Evolutionary conservation across 306 rosid species (phyloP), one percentile per base, ranked within the genome.

Genomic region (Cicer chorassanicum): DNA sequence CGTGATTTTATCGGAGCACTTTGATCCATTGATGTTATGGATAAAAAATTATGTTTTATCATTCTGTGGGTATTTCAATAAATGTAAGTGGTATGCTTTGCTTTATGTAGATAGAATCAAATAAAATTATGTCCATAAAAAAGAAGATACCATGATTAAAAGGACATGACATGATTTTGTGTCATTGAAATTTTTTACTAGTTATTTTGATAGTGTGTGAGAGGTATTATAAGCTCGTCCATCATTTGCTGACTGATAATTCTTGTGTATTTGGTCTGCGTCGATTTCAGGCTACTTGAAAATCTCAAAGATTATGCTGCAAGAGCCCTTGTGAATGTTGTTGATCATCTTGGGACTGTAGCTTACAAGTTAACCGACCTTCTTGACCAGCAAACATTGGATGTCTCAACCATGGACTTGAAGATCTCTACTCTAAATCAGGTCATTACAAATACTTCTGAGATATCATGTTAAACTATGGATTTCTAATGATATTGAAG

Each of bases 311-410:
- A 92, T 84, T 94, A 94, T 86, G 96, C 95, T 66, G 89, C 88
- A 16, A 89, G 93, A 34, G 97, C 98, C 74, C 91, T 91, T 64
- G 93, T 94, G 29, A 94, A 94, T 78, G 95, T 95, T 13, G 97
- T 93, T 54, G 98, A 91, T 88, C 97, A 93, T 87, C 96, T 93
- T 68, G 98, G 98, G 80, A 93, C 98, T 5, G 98, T 93, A n/a
- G 94, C 97, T 53, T 91, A 82, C 92, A 93, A 93, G 85, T 86
- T 93, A 75, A 85, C 85, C 0, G 91, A 89, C 81, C 91, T 91
- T 77, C 81, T 93, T 50, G 98, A 91, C 75, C 89, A 93, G 88
- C 92, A 91, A 87, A 77, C 91, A 9, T 62, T 65, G 55, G 94
- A 91, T 48, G 82, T 89, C 79, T 88, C 97, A 71, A 77, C 90